Percentiles rank a stretch among this genome's conserved stretches.
Conservation (phyloP, 2,329 filamentous ascomycete species). For the Ampelomyces quisqualis region DNA sequence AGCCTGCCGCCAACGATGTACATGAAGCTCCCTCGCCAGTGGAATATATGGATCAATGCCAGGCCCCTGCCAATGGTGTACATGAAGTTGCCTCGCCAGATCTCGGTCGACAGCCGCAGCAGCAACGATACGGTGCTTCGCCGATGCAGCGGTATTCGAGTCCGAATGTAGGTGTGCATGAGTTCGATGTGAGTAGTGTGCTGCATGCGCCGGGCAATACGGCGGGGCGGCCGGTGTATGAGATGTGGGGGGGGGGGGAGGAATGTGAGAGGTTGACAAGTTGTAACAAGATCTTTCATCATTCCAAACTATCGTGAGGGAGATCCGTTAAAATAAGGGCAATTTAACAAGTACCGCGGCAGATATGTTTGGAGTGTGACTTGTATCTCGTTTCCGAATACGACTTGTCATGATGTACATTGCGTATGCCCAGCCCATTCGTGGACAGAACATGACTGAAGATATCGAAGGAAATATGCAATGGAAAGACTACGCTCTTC, state of each 20-base stretch:
- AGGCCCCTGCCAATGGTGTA: not conserved
- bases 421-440: too few relatives aligned
- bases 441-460: too few relatives aligned
- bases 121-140: not conserved
- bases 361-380: not conserved
- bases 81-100: not conserved
- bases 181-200: constrained; percentile 22
- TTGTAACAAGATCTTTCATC: not conserved
- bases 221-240: constrained; percentile 17
- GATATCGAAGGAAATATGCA: too few relatives aligned
- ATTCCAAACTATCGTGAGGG: too few relatives aligned
- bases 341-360: too few relatives aligned
- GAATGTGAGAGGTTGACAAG: not conserved
- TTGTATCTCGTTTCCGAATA: not conserved
- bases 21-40: constrained; percentile 1
- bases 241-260: constrained; percentile 15
- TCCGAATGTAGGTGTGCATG: constrained; percentile 13
- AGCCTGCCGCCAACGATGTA: constrained; percentile 1
- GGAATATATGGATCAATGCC: constrained; percentile 4
- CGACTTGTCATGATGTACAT: not conserved
- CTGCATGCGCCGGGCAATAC: constrained; percentile 7
- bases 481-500: not conserved
- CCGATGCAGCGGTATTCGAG: constrained; percentile 11
- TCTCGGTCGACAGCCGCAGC: not conserved
- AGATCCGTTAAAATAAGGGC: too few relatives aligned